Percentiles rank a stretch among this genome's conserved stretches.
Evolutionary conservation across 129 eudicot genomes (phyloP).

Genomic region (Flaveria linearis): DNA sequence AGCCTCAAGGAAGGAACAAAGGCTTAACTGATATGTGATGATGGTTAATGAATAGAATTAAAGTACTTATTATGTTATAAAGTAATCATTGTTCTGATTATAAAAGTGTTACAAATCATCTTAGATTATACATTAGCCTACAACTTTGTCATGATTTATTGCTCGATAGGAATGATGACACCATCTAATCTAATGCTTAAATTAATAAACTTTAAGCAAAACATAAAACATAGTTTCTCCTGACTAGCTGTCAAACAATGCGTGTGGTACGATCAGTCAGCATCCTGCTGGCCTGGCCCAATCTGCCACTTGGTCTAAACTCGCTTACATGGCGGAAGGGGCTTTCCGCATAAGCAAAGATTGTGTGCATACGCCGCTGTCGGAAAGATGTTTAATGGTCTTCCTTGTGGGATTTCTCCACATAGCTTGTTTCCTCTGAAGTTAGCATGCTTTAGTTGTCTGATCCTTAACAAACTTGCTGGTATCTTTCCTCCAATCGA

Average conservation of each 20-base stretch:
- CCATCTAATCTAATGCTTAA: conserved; percentile 26
- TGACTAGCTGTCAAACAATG: not conserved
- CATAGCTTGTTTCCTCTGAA: conserved; percentile 79
- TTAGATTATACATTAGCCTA: conserved; percentile 24
- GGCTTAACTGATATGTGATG: conserved; percentile 32
- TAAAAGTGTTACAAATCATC: not conserved
- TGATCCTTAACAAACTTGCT: conserved; percentile 52
- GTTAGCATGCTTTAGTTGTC: conserved; percentile 62
- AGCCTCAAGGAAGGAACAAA: conserved; percentile 27
- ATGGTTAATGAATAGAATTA: conserved; percentile 24
- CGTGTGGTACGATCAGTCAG: conserved; percentile 46
- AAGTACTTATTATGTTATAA: not conserved
- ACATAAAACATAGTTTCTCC: conserved; percentile 3
- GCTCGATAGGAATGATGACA: conserved; percentile 27
- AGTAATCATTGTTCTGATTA: not conserved
- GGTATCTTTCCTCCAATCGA: conserved; percentile 69
- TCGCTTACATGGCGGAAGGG: conserved; percentile 80
- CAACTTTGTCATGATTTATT: conserved; percentile 30
- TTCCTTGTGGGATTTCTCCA: conserved; percentile 89
- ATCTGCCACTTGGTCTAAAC: conserved; percentile 21
- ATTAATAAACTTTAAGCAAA: conserved; percentile 9
- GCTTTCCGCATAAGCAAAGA: conserved; percentile 91
- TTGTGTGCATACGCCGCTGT: conserved; percentile 82
- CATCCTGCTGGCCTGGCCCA: conserved; percentile 57
- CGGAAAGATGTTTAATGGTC: conserved; percentile 76